phyloP scores from a whole-genome alignment of 2,329 filamentous ascomycete species.

The Penicillium sp. region DNA sequence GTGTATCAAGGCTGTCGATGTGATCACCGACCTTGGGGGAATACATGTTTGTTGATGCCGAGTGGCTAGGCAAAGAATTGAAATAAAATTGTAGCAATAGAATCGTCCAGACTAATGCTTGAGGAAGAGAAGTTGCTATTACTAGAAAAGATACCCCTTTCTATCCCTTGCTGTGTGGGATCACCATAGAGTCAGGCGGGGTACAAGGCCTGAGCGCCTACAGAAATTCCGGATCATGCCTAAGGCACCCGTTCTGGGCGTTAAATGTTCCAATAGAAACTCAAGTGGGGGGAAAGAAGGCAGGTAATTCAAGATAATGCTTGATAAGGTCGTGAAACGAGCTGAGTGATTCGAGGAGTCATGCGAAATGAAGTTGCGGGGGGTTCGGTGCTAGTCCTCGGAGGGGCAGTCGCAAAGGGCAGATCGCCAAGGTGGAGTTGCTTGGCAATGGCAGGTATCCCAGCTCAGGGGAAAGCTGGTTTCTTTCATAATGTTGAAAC shows the following conservation, averaged over 20 bases:
- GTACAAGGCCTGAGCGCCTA: not conserved
- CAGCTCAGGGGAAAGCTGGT: no score
- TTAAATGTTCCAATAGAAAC: not conserved
- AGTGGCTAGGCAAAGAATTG: not conserved
- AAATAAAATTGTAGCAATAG: not conserved
- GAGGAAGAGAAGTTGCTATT: not conserved
- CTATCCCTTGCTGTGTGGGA: not conserved
- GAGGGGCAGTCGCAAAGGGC: no score
- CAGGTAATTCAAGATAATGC: not conserved
- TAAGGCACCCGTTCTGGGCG: not conserved
- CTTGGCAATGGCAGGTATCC: no score
- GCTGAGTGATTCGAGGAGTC: not conserved
- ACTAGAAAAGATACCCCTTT: not conserved
- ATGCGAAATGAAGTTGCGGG: not conserved
- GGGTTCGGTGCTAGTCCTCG: not conserved
- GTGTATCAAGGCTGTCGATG: slow-evolving; percentile 52
- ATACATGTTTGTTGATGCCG: slow-evolving; percentile 32
- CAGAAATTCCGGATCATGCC: not conserved
- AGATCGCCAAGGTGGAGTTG: no score
- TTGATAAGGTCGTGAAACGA: not conserved
- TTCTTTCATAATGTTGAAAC: no score
- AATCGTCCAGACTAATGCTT: not conserved
- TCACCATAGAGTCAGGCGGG: not conserved
- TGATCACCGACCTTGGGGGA: slow-evolving; percentile 45
- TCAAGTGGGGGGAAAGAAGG: not conserved